These are phyloP conservation scores for Arctium minus DNA, from an alignment of 129 eudicot genomes.

Conservation along the genomic window DNA sequence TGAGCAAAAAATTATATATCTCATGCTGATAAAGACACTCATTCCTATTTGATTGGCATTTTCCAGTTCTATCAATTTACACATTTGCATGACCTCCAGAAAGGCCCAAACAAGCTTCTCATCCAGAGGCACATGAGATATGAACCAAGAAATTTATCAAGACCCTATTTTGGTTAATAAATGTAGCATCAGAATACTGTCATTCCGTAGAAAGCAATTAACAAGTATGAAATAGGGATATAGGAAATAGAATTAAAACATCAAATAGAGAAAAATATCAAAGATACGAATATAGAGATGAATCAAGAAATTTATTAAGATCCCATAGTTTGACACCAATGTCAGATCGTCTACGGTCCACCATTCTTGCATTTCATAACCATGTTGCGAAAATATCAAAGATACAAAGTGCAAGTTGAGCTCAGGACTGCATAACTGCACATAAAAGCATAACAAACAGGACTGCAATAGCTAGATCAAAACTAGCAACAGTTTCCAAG, in stretches of 20 bases:
- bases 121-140: background rate
- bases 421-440: constrained; percentile 58
- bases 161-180: background rate
- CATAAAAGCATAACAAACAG: background rate
- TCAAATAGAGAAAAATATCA: background rate
- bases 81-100: no score
- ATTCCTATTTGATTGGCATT: no score
- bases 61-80: no score
- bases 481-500: background rate
- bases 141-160: background rate
- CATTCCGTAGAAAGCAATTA: background rate
- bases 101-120: no score
- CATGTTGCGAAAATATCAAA: background rate
- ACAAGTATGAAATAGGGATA: background rate
- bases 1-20: background rate
- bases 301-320: background rate
- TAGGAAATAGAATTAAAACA: background rate
- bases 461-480: background rate
- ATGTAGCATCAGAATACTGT: background rate
- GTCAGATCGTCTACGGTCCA: background rate
- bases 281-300: background rate
- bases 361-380: background rate
- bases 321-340: background rate
- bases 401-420: background rate
- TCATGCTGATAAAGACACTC: no score